Conservation (phyloP, 495 filamentous ascomycete genomes). For the Penicillium manginii region DNA sequence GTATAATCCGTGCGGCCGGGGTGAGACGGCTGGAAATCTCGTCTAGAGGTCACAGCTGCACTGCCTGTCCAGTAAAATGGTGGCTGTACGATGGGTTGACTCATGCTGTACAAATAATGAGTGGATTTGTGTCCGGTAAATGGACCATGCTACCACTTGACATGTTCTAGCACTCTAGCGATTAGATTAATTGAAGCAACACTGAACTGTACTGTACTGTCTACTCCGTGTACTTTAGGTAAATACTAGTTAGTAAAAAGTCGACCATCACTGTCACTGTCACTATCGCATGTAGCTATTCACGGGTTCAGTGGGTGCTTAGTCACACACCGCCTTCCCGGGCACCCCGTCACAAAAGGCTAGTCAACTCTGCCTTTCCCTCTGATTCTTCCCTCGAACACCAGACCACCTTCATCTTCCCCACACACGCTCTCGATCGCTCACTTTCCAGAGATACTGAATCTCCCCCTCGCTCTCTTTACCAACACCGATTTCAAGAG, state of each 20-base stretch:
- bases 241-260: not conserved
- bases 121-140: slow-evolving; percentile 11
- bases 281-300: not conserved
- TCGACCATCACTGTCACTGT: not conserved
- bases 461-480: slow-evolving; percentile 40
- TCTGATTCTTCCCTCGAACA: slow-evolving; percentile 30
- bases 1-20: not conserved
- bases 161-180: not conserved
- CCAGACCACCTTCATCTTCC: slow-evolving; percentile 25
- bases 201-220: not conserved
- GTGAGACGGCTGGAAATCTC: not conserved
- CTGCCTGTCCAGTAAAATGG: not conserved
- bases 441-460: slow-evolving; percentile 39
- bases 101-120: slow-evolving; percentile 23
- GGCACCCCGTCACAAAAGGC: slow-evolving; percentile 46
- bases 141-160: slow-evolving; percentile 2
- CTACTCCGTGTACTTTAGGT: too few relatives aligned
- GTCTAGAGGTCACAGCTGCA: not conserved
- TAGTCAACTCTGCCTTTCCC: slow-evolving; percentile 34
- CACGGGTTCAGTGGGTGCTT: slow-evolving; percentile 15
- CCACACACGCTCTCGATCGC: slow-evolving; percentile 31
- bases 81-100: not conserved
- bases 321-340: slow-evolving; percentile 47
- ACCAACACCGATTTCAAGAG: slow-evolving; percentile 48
- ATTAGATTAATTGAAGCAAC: not conserved